Percentiles rank a stretch among this genome's conserved stretches.
Evolutionary conservation across 1,284 basidiomycete species (phyloP).

Genomic region (Boletus smithii): DNA sequence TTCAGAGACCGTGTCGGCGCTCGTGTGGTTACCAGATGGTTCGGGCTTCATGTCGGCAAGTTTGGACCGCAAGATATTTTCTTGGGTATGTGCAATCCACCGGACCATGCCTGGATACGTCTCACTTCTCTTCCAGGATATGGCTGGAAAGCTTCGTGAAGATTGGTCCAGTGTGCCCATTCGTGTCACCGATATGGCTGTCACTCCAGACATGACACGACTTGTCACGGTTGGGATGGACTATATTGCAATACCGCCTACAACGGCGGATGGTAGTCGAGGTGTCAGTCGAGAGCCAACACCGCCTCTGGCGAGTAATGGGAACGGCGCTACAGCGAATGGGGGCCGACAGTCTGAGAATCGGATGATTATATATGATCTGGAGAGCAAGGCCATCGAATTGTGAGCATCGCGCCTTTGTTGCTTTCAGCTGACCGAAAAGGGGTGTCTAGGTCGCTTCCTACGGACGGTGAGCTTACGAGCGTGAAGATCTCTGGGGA

Average conservation of each 20-base stretch:
- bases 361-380: slow-evolving; percentile 73
- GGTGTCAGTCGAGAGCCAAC: slow-evolving; percentile 37
- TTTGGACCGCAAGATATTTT: slow-evolving; percentile 83
- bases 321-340: slow-evolving; percentile 36
- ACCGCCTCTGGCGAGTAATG: slow-evolving; percentile 36
- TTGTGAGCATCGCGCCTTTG: slow-evolving; percentile 46
- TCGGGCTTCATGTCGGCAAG: slow-evolving; percentile 89
- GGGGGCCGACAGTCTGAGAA: slow-evolving; percentile 48
- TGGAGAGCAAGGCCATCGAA: slow-evolving; percentile 60
- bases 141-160: slow-evolving; percentile 67
- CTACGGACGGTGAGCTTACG: slow-evolving; percentile 75
- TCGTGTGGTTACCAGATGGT: slow-evolving; percentile 87
- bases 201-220: slow-evolving; percentile 82
- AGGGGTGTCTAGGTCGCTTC: slow-evolving; percentile 50
- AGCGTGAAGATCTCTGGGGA: slow-evolving; percentile 87
- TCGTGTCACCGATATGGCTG: slow-evolving; percentile 82
- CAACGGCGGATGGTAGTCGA: slow-evolving; percentile 32
- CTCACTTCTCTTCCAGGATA: slow-evolving; percentile 49
- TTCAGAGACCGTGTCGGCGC: slow-evolving; percentile 79
- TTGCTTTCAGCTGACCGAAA: slow-evolving; percentile 13
- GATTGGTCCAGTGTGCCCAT: slow-evolving; percentile 75
- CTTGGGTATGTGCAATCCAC: slow-evolving; percentile 66
- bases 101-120: slow-evolving; percentile 8
- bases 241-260: slow-evolving; percentile 31
- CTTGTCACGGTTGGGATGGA: slow-evolving; percentile 83